These are phyloP conservation scores for Globisporangium heterothallicum DNA, from an alignment of 352 stramenopile genomes.

Conservation along the genomic window DNA sequence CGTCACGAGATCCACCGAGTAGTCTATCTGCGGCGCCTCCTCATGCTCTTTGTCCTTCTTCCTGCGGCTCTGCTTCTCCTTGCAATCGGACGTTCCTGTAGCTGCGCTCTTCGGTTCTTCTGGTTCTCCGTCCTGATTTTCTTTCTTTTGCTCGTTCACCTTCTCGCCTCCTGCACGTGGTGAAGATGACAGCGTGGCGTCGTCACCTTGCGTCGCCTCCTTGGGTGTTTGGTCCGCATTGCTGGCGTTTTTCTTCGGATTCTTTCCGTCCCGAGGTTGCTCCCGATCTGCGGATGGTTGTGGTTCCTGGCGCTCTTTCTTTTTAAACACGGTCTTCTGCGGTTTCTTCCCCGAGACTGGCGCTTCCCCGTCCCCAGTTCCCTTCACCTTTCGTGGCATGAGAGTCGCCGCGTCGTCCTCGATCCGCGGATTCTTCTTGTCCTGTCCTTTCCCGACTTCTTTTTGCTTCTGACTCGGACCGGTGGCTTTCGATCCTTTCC, in stretches of 20 bases:
- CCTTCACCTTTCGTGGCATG: neutral
- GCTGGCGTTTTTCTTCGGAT: neutral
- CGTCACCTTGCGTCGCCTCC: neutral
- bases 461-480: too few relatives aligned
- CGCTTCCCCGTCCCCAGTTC: neutral
- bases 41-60: neutral
- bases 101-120: neutral
- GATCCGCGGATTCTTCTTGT: neutral
- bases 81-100: neutral
- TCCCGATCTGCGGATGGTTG: neutral
- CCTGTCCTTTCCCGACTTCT: conserved; percentile 1
- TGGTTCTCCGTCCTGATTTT: conserved; percentile 1
- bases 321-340: conserved; percentile 1
- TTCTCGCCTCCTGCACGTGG: neutral
- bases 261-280: neutral
- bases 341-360: neutral
- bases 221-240: neutral
- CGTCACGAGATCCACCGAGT: neutral
- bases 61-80: neutral
- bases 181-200: neutral
- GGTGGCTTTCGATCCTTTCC: too few relatives aligned
- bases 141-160: neutral
- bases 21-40: neutral
- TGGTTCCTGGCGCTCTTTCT: neutral
- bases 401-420: neutral